Base-by-base conservation (phyloP, 805 yeast species). In the Cyberlindnera amylophila region DNA sequence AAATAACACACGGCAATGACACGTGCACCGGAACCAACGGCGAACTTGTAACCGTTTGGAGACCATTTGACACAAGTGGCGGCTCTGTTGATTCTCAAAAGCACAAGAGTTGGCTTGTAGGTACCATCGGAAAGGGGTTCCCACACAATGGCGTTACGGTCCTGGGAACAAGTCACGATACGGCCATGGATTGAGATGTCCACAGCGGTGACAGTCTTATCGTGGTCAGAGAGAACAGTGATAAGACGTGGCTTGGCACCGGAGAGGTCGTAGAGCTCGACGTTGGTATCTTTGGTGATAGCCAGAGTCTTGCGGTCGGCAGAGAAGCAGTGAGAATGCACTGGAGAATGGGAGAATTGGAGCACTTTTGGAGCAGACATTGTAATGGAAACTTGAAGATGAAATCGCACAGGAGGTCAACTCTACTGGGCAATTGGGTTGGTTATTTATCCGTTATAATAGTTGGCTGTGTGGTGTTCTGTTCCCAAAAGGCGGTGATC, bases 101-200 rank as follows among this genome's bases (percentile, higher is more conserved):
- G 73, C 21, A 93, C 99, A 58, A 93, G 72, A 4, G 97, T 89
- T 39, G 96, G 96, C 69, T 84, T 88, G 67, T 80, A 80, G 13
- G 74, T 45, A 4, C 73, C 75, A 57, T 78, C 79, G 27, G 77
- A 64, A 47, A 72, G 67, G 28, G 86, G 85, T 51, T 86, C 90
- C 97, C 98, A 93, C 14, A 93, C 99, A 52, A 90, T 77, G 12
- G 98, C 98, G 56, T 93, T 93, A 65, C 99, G 77, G 65, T 93
- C 99, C 67, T 93, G 98, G 9, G 98, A 89, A 62, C 97, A 89
- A 26, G 98, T 93, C 57, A 93, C 93, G 53, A 93, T 88, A 62
- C 84, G 81, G 36, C 96, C 96, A 52, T 86, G 87, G 28, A 74
- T 66, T 30, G 96, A 84, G 55, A 95, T 82, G 62, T 93, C 99